Evolutionary conservation across 768 basidiomycete genomes (phyloP).

Genomic region (Tulasnella sp.): DNA sequence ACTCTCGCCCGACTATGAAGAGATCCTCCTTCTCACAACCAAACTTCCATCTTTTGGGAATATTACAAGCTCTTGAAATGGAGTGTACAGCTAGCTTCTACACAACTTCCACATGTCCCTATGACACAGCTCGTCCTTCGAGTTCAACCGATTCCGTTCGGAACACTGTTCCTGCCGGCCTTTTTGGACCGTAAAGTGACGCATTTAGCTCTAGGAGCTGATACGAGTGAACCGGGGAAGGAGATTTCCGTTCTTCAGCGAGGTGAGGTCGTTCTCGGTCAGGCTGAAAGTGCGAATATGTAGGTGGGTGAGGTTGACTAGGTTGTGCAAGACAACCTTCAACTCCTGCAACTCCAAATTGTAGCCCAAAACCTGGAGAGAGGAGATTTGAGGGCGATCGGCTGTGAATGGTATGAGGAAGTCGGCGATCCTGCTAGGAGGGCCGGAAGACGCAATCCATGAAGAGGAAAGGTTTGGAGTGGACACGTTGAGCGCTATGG

Average conservation of each 20-base stretch:
- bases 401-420: background rate
- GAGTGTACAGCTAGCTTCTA: no score
- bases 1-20: no score
- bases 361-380: background rate
- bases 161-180: background rate
- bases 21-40: no score
- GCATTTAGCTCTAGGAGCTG: background rate
- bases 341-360: background rate
- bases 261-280: background rate
- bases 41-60: no score
- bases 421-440: background rate
- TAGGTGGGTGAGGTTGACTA: background rate
- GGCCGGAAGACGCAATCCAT: background rate
- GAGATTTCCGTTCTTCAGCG: background rate
- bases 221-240: background rate
- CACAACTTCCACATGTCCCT: no score
- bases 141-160: background rate
- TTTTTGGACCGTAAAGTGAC: background rate
- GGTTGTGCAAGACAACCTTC: background rate
- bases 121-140: background rate
- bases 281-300: background rate
- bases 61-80: no score
- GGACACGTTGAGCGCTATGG: background rate
- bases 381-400: background rate
- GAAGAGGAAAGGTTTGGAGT: background rate